Percentiles rank a stretch among this genome's conserved stretches.
Evolutionary conservation across 1,139 yeast genomes (phyloP).

Genomic region (Kurtzmaniella natalensis): DNA sequence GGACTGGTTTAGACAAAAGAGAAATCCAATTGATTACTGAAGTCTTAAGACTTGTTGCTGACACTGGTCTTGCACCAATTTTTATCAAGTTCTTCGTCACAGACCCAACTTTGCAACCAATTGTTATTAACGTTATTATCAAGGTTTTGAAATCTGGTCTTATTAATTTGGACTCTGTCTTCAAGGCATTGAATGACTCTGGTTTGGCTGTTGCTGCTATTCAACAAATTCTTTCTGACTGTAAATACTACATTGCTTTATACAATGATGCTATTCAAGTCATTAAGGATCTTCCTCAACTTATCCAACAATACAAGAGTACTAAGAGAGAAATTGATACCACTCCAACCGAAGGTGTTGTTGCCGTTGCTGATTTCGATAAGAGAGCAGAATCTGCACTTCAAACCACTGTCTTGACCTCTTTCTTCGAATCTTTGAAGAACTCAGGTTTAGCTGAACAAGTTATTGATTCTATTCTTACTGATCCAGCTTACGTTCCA

Average conservation of each 20-base stretch:
- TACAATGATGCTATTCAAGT: slow-evolving; percentile 29
- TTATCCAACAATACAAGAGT: neutral
- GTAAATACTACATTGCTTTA: slow-evolving; percentile 35
- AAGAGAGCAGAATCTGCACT: slow-evolving; percentile 17
- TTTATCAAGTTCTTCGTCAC: slow-evolving; percentile 35
- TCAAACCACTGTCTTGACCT: slow-evolving; percentile 16
- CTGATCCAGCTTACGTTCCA: slow-evolving; percentile 35
- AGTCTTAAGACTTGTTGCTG: slow-evolving; percentile 36
- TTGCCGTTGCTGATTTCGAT: neutral
- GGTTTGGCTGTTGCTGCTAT: slow-evolving; percentile 33
- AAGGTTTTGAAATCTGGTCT: slow-evolving; percentile 30
- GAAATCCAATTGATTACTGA: slow-evolving; percentile 39
- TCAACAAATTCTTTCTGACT: slow-evolving; percentile 38
- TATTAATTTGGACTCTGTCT: slow-evolving; percentile 29
- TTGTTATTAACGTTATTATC: slow-evolving; percentile 29
- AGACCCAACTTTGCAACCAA: slow-evolving; percentile 30
- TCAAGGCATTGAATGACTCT: slow-evolving; percentile 37
- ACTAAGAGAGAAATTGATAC: slow-evolving; percentile 10
- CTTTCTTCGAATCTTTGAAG: slow-evolving; percentile 43
- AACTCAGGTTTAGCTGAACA: slow-evolving; percentile 41
- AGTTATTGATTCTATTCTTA: slow-evolving; percentile 37
- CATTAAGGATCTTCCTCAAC: slow-evolving; percentile 20
- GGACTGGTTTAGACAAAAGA: slow-evolving; percentile 24
- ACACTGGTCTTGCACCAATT: slow-evolving; percentile 36
- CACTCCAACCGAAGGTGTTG: neutral